Conservation (phyloP, 495 filamentous ascomycete genomes). For the Hypomontagnella monticulosa region DNA sequence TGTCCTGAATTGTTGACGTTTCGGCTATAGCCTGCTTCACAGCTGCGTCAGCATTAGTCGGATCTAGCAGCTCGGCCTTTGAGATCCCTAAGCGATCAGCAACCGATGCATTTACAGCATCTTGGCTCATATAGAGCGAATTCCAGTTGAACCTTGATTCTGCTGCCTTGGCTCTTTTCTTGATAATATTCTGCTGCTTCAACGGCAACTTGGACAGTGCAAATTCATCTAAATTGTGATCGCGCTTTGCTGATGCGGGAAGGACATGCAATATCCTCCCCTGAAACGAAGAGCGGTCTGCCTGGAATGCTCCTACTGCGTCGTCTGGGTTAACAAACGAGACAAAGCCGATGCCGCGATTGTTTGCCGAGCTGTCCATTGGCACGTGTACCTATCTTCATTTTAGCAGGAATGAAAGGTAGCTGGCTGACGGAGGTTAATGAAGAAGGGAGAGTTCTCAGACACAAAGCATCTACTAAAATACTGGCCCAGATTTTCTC, state of each 20-base stretch:
- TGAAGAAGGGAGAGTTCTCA: constrained; percentile 50
- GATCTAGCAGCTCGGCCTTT: constrained; percentile 91
- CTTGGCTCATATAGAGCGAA: constrained; percentile 96
- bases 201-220: constrained; percentile 87
- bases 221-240: constrained; percentile 84
- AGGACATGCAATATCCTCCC: constrained; percentile 91
- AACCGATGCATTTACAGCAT: constrained; percentile 92
- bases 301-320: constrained; percentile 79
- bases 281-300: constrained; percentile 86
- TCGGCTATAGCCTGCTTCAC: constrained; percentile 97
- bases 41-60: constrained; percentile 90
- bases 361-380: constrained; percentile 40
- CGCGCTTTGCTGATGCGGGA: constrained; percentile 79
- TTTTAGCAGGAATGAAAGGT: constrained; percentile 44
- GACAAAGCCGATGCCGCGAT: constrained; percentile 73
- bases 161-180: constrained; percentile 79
- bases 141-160: constrained; percentile 93
- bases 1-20: constrained; percentile 95
- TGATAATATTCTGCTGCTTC: constrained; percentile 92
- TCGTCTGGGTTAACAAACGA: constrained; percentile 74
- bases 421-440: constrained; percentile 34
- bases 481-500: constrained; percentile 66
- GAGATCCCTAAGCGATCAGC: constrained; percentile 85
- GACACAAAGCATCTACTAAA: constrained; percentile 72
- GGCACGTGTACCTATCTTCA: constrained; percentile 47